Base-by-base conservation (phyloP, 371 early-diverging fungal species). In the Mycotypha africana region DNA sequence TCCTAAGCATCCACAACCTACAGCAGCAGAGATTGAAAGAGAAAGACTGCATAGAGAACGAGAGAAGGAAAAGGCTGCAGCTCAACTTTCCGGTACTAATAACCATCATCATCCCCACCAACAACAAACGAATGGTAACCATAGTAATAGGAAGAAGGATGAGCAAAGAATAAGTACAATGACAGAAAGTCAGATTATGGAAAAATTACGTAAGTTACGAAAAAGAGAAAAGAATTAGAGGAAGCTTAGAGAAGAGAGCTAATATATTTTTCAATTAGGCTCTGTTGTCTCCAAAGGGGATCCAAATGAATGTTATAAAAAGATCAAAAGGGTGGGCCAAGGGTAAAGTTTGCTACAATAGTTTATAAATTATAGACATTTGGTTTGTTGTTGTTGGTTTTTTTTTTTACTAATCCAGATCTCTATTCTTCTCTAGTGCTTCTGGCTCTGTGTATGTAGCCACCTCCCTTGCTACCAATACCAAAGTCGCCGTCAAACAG, bases 361-460 rank as follows among this genome's bases (percentile, higher is more conserved):
- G 30, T 8, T 8, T 8, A 28, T 6, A 28, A n/a, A n/a, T n/a
- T n/a, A n/a, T n/a, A 28, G 30, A 32, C 25, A 20, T 20, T 20
- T 10, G 17, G 17, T 17, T 26, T 6, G 8, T 43, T 47, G n/a
- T 10, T 9, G 28, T 38, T 37, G n/a, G n/a, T n/a, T n/a, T n/a
- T n/a, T n/a, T n/a, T n/a, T n/a, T n/a, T 19, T n/a, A 14, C n/a
- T 15, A 37, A 10, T 33, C 15, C 15, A 26, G n/a, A n/a, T 10
- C 34, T 38, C n/a, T n/a, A n/a, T n/a, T n/a, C 12, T 14, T 26
- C 20, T 20, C n/a, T 58, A 87, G 93, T 59, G 98, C 97, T 2
- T 94, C 94, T 30, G 98, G 98, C 35, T 91, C 89, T 30, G 98
- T 97, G 38, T 97, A 88, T 70, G 81, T 90, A 33, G 97, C 93